These are phyloP conservation scores for Globisporangium okanoganense DNA, from an alignment of 352 stramenopile species.

Conservation along the genomic window DNA sequence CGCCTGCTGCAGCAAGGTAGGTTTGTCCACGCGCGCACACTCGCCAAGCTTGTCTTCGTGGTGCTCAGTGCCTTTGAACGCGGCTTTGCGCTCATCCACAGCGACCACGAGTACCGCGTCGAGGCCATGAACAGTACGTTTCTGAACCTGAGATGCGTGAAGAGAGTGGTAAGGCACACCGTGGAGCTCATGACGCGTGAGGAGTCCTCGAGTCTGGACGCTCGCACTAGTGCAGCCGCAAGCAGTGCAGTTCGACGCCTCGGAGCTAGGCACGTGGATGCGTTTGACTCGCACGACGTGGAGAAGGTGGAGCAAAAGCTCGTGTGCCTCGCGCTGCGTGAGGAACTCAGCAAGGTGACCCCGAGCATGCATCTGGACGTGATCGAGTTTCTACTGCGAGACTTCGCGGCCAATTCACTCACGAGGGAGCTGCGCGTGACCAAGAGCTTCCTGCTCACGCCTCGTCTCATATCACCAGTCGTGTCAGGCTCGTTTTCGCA, in stretches of 20 bases:
- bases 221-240: not conserved
- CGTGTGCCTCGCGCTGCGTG: constrained; percentile 36
- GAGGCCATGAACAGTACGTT: not conserved
- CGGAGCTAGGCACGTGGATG: not conserved
- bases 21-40: constrained; percentile 28
- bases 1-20: constrained; percentile 29
- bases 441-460: constrained; percentile 15
- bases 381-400: constrained; percentile 40
- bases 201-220: not conserved
- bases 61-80: constrained; percentile 26
- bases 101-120: not conserved
- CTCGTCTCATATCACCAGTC: not conserved
- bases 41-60: constrained; percentile 34
- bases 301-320: constrained; percentile 36
- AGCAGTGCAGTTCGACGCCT: not conserved
- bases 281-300: constrained; percentile 18
- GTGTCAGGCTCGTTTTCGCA: not conserved
- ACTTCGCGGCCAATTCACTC: constrained; percentile 27
- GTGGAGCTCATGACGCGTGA: constrained; percentile 17
- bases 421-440: constrained; percentile 21
- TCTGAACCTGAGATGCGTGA: constrained; percentile 18
- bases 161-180: constrained; percentile 21
- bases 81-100: constrained; percentile 20
- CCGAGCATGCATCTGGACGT: constrained; percentile 21
- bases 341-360: constrained; percentile 20